Conservation (phyloP, 2,329 filamentous ascomycete genomes). For the Dactylellina cionopaga region DNA sequence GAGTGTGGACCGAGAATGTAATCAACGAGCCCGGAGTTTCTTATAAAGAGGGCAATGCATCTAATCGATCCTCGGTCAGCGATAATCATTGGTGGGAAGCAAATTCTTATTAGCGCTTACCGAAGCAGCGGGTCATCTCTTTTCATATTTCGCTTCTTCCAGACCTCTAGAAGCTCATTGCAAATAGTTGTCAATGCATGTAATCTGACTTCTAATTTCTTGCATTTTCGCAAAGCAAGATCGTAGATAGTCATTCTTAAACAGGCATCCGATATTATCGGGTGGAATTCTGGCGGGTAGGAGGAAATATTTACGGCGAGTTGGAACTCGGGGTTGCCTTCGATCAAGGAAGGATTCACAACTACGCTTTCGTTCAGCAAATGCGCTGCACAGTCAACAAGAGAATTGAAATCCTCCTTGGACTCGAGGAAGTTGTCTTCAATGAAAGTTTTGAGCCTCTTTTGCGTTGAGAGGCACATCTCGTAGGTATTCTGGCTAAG, state of each 20-base stretch:
- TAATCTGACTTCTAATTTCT: conserved; percentile 74
- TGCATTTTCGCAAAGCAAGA: conserved; percentile 47
- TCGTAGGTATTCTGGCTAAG: conserved; percentile 43
- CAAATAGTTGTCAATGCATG: conserved; percentile 80
- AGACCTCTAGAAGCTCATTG: conserved; percentile 73
- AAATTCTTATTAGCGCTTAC: conserved; percentile 40
- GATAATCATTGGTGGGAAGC: neutral
- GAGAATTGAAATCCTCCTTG: conserved; percentile 45
- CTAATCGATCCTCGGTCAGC: conserved; percentile 38
- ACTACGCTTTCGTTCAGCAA: conserved; percentile 39
- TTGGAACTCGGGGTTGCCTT: conserved; percentile 38
- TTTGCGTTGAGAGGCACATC: conserved; percentile 52
- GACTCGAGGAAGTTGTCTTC: conserved; percentile 33
- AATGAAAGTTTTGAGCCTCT: conserved; percentile 51
- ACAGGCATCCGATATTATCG: conserved; percentile 45
- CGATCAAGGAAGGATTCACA: conserved; percentile 33
- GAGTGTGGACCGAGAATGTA: conserved; percentile 92
- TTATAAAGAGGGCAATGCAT: conserved; percentile 74
- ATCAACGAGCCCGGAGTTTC: conserved; percentile 76
- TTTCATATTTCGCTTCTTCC: conserved; percentile 65
- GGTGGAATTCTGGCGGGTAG: conserved; percentile 36
- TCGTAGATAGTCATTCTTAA: conserved; percentile 45
- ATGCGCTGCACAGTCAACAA: conserved; percentile 42
- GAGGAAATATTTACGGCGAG: conserved; percentile 28
- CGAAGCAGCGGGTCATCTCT: conserved; percentile 58